These are phyloP conservation scores for Phytopythium vexans DNA, from an alignment of 352 stramenopile genomes.

Conservation along the genomic window DNA sequence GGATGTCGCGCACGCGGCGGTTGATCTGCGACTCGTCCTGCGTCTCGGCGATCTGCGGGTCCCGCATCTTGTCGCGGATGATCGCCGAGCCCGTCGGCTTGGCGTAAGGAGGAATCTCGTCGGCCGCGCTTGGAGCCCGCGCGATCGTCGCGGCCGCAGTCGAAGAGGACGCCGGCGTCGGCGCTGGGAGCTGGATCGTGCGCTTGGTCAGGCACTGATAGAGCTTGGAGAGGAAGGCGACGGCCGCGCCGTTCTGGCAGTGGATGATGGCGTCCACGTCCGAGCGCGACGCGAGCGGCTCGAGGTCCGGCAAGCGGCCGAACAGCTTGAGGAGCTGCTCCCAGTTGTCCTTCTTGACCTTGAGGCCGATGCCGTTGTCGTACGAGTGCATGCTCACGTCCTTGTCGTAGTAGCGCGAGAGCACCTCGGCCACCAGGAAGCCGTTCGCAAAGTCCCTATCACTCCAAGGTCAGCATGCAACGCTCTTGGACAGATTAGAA, in stretches of 20 bases:
- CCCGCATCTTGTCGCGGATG: conserved; percentile 83
- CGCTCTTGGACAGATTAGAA: background rate
- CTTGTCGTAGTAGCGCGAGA: conserved; percentile 91
- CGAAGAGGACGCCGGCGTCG: conserved; percentile 10
- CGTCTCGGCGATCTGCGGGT: conserved; percentile 58
- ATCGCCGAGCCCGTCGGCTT: conserved; percentile 79
- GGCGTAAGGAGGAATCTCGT: conserved; percentile 75
- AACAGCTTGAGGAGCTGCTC: conserved; percentile 86
- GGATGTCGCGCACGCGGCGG: conserved; percentile 53
- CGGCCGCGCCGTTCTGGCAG: conserved; percentile 85
- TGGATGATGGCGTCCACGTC: conserved; percentile 88
- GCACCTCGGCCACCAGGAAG: conserved; percentile 91
- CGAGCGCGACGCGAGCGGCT: conserved; percentile 40
- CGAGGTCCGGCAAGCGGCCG: conserved; percentile 60
- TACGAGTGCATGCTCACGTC: conserved; percentile 92
- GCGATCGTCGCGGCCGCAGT: conserved; percentile 16
- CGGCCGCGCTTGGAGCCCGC: conserved; percentile 19
- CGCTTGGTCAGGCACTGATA: conserved; percentile 91
- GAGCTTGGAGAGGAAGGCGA: conserved; percentile 83
- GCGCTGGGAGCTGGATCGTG: conserved; percentile 64
- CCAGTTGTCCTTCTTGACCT: conserved; percentile 92
- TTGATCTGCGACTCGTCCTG: conserved; percentile 67
- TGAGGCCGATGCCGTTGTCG: conserved; percentile 90
- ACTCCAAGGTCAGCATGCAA: background rate
- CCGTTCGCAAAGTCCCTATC: conserved; percentile 86